Evolutionary conservation across 768 basidiomycete species (phyloP).

Genomic region (Hysterangium stoloniferum): DNA sequence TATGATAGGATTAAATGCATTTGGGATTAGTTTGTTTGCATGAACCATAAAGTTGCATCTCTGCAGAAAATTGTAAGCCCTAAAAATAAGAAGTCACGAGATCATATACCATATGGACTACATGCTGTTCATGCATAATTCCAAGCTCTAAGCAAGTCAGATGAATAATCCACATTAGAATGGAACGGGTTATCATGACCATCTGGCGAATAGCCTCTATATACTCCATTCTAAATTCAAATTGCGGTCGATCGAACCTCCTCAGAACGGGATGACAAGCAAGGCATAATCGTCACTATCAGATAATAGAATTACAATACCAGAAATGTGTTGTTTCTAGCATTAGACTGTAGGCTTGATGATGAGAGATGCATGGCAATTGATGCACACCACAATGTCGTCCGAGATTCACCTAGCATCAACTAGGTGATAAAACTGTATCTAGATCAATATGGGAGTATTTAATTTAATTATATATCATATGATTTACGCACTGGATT

Average conservation of each 20-base stretch:
- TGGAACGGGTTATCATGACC: not conserved
- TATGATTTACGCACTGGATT: too few species aligned
- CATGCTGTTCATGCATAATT: not conserved
- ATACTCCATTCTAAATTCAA: too few species aligned
- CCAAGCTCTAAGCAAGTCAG: not conserved
- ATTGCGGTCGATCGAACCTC: too few species aligned
- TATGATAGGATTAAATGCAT: too few species aligned
- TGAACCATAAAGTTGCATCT: too few species aligned
- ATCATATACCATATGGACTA: not conserved
- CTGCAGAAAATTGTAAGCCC: too few species aligned
- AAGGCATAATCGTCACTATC: not conserved
- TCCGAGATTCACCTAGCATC: not conserved
- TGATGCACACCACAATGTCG: not conserved
- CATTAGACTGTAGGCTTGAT: not conserved
- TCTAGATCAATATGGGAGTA: too few species aligned
- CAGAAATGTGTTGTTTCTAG: not conserved
- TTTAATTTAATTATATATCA: too few species aligned
- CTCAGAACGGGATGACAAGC: not conserved
- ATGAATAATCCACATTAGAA: not conserved
- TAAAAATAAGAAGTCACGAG: not conserved
- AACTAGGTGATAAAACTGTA: too few species aligned
- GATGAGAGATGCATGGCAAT: not conserved
- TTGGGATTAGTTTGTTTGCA: too few species aligned
- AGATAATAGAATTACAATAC: not conserved
- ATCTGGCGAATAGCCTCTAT: too few species aligned